These are phyloP conservation scores for Hanseniaspora sp. DNA, from an alignment of 1,139 yeast species.

Conservation along the genomic window DNA sequence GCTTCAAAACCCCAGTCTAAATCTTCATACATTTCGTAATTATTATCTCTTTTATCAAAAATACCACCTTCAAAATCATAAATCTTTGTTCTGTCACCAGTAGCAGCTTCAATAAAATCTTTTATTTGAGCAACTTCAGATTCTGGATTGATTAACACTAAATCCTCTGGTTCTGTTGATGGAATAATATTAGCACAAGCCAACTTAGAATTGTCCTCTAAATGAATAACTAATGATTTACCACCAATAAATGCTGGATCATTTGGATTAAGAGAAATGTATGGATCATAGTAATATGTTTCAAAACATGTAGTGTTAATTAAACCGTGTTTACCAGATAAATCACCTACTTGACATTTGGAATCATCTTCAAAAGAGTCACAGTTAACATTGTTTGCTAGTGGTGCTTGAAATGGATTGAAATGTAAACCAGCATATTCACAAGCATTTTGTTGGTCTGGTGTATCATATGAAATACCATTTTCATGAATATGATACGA, in stretches of 20 bases:
- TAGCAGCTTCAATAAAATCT: not conserved
- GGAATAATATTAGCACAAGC: constrained; percentile 46
- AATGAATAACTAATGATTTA: constrained; percentile 43
- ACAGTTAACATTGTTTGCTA: constrained; percentile 34
- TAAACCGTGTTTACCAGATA: constrained; percentile 51
- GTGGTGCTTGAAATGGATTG: constrained; percentile 38
- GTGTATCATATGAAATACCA: constrained; percentile 31
- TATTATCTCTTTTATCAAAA: not conserved
- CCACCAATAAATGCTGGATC: constrained; percentile 44
- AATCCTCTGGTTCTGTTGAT: not conserved
- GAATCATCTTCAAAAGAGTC: constrained; percentile 39
- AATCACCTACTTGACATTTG: constrained; percentile 49
- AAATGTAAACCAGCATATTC: constrained; percentile 42
- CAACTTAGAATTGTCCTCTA: constrained; percentile 38
- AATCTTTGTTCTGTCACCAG: constrained; percentile 1
- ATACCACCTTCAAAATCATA: not conserved
- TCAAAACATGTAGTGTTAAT: constrained; percentile 37
- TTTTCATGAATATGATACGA: constrained; percentile 46
- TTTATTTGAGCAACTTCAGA: not conserved
- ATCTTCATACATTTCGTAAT: not conserved
- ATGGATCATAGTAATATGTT: constrained; percentile 43
- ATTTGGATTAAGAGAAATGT: constrained; percentile 39
- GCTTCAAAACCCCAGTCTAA: constrained; percentile 8
- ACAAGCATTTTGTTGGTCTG: constrained; percentile 28
- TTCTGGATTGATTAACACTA: not conserved